phyloP scores from a whole-genome alignment of 768 basidiomycete species.

The Lentinus brumalis region DNA sequence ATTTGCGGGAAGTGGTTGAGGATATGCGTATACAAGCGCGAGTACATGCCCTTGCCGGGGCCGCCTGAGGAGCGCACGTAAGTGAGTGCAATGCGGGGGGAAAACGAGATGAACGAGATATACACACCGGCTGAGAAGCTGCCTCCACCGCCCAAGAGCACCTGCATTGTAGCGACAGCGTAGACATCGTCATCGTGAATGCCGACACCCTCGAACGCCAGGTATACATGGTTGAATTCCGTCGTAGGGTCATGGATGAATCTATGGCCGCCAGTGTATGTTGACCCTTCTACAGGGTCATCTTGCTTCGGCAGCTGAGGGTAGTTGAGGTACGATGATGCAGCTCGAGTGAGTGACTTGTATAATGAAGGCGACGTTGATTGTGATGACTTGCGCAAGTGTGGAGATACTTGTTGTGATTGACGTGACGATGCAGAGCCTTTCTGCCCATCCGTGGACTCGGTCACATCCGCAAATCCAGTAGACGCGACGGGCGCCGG shows the following conservation, averaged over 20 bases:
- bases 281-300: slow-evolving; percentile 37
- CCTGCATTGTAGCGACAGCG: slow-evolving; percentile 90
- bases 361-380: slow-evolving; percentile 50
- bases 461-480: slow-evolving; percentile 11
- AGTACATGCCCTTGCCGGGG: slow-evolving; percentile 99
- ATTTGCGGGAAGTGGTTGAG: slow-evolving; percentile 92
- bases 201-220: slow-evolving; percentile 89
- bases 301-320: slow-evolving; percentile 15
- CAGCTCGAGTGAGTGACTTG: slow-evolving; percentile 75
- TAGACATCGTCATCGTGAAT: slow-evolving; percentile 93
- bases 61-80: slow-evolving; percentile 56
- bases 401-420: slow-evolving; percentile 45
- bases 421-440: background rate
- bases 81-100: background rate
- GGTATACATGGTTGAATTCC: slow-evolving; percentile 91
- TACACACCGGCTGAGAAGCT: slow-evolving; percentile 86
- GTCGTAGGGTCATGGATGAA: slow-evolving; percentile 61
- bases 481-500: slow-evolving; percentile 28
- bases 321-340: slow-evolving; percentile 68
- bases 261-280: slow-evolving; percentile 84
- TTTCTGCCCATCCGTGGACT: background rate
- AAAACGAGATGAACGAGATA: background rate
- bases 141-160: slow-evolving; percentile 92
- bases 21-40: slow-evolving; percentile 92
- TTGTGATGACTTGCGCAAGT: slow-evolving; percentile 53